Conservation (phyloP, 2,329 filamentous ascomycete genomes). For the Aureobasidium namibiae region DNA sequence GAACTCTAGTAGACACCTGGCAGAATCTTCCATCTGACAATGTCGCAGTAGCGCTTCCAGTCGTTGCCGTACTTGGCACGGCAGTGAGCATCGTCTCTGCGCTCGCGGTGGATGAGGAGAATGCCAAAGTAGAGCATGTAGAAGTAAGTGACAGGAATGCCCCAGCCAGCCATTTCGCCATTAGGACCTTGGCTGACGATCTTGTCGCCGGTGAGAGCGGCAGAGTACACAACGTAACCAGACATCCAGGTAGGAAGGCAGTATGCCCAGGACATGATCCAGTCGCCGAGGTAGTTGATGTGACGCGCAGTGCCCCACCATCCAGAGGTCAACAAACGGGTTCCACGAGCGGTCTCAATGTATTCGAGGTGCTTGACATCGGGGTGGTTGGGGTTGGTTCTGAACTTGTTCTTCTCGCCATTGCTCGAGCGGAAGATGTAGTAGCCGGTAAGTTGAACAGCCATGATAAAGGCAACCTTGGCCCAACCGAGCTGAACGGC, state of each 20-base stretch:
- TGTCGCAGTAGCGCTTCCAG: constrained; percentile 80
- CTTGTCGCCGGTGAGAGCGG: constrained; percentile 50
- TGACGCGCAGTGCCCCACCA: constrained; percentile 93
- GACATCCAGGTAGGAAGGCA: constrained; percentile 77
- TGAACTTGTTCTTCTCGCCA: constrained; percentile 90
- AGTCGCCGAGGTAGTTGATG: constrained; percentile 94
- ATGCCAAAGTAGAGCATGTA: constrained; percentile 89
- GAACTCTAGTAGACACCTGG: constrained; percentile 68
- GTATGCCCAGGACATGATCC: constrained; percentile 89
- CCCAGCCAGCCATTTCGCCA: constrained; percentile 65
- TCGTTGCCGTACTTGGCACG: constrained; percentile 83
- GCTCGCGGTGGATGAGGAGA: constrained; percentile 76
- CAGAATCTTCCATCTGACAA: constrained; percentile 73
- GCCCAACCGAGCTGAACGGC: constrained; percentile 67
- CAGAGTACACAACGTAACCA: constrained; percentile 64
- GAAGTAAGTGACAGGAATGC: constrained; percentile 86
- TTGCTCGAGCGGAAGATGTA: constrained; percentile 91
- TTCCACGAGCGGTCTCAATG: constrained; percentile 76
- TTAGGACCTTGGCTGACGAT: constrained; percentile 40
- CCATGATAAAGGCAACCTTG: constrained; percentile 57
- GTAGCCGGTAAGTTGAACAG: constrained; percentile 66
- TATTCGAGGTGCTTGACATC: constrained; percentile 69
- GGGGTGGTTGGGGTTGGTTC: constrained; percentile 75
- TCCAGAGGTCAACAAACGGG: constrained; percentile 70
- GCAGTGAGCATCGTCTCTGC: constrained; percentile 86